Evolutionary conservation across 139 green algal species (phyloP).

Genomic region (Zygnema circumcarinatum): DNA sequence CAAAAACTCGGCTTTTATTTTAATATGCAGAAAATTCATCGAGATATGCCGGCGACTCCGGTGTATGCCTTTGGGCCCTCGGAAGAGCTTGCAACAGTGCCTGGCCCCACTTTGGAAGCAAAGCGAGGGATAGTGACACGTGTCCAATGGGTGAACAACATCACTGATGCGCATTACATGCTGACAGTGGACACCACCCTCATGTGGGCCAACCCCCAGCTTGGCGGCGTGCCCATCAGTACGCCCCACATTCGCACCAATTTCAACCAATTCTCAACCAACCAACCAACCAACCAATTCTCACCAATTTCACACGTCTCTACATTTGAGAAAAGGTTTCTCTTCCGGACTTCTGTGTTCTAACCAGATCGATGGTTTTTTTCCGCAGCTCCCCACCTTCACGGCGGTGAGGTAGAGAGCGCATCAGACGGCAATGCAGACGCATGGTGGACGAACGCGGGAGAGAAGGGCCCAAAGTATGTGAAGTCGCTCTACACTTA

Average conservation of each 20-base stretch:
- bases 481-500: constrained; percentile 21
- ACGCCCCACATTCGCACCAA: background rate
- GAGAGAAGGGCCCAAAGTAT: constrained; percentile 7
- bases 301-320: background rate
- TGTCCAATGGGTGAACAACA: constrained; percentile 44
- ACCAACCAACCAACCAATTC: background rate
- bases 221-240: constrained; percentile 25
- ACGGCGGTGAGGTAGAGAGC: constrained; percentile 27
- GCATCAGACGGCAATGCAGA: constrained; percentile 20
- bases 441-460: constrained; percentile 18
- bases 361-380: no score
- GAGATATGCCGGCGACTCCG: constrained; percentile 32
- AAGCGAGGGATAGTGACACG: constrained; percentile 5
- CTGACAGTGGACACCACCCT: constrained; percentile 38
- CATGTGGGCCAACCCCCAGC: background rate
- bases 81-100: constrained; percentile 19
- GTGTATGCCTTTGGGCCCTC: constrained; percentile 37
- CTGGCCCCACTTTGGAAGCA: constrained; percentile 33
- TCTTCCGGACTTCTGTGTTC: no score
- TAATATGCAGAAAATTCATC: constrained; percentile 42
- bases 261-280: background rate
- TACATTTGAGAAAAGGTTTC: background rate
- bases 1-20: no score
- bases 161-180: constrained; percentile 27
- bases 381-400: constrained; percentile 29